Evolutionary conservation across 2,329 filamentous ascomycete genomes (phyloP), one percentile per base, ranked within the genome.

Genomic region (Amylocarpus encephaloides): DNA sequence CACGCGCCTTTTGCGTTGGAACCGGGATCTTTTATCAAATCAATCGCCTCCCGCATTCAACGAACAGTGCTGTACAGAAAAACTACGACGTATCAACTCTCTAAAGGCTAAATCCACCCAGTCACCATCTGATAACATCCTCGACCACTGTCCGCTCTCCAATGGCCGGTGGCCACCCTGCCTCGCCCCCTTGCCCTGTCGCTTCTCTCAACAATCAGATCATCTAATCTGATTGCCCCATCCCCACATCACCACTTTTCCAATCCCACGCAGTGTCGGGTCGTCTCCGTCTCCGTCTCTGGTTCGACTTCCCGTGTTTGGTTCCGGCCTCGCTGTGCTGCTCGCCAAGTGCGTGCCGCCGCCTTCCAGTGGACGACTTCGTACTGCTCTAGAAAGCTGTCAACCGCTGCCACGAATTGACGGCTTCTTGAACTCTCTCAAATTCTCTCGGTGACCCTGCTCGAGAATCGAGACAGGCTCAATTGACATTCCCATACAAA

Each of bases 161-260:
- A 9, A 34, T 16, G 4, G 34, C 5, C 15, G 11, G 9, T 9
- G 32, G 32, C 9, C 15, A 10, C 15, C 43, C 11, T 38, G 34
- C 32, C n/a, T n/a, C n/a, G n/a, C n/a, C n/a, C n/a, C n/a, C n/a
- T n/a, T n/a, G 4, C 22, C 22, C 7, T 26, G 22, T 7, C 22
- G 22, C 22, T 4, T 7, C 22, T 26, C 22, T 26, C 22, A 26
- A 26, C 22, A 49, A 54, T 54, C 54, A 54, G 54, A 54, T 54
- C 52, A 57, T 55, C 55, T 57, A 55, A 49, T 50, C 46, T 35
- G 46, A 49, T 48, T 41, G 9, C 40, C 22, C 10, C 10, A 36
- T n/a, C 12, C 16, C 12, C 33, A 26, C 16, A 11, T 22, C 46
- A 43, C 26, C 11, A n/a, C 13, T 44, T 43, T 43, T 16, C 30